These are phyloP conservation scores for Ambispora gerdemannii DNA, from an alignment of 192 early-diverging fungal species.

Conservation along the genomic window DNA sequence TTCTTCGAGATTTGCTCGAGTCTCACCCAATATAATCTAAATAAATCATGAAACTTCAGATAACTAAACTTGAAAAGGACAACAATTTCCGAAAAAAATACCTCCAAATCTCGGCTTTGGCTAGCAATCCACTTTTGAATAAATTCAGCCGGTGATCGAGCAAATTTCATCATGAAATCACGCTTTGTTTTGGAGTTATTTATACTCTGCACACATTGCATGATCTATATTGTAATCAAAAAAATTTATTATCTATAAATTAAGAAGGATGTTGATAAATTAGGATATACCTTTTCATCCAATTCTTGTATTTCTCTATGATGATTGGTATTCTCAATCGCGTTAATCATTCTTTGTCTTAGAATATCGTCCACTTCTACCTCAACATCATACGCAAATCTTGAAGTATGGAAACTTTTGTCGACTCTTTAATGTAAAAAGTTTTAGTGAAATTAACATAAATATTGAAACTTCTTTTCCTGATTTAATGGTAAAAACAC, in stretches of 20 bases:
- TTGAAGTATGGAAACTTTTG: conserved; percentile 68
- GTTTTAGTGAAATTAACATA: conserved; percentile 3
- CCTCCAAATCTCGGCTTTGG: conserved; percentile 91
- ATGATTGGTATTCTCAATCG: conserved; percentile 36
- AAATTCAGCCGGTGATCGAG: conserved; percentile 82
- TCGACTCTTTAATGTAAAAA: conserved; percentile 51
- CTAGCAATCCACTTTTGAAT: conserved; percentile 90
- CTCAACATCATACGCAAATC: conserved; percentile 87
- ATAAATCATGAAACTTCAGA: conserved; percentile 4
- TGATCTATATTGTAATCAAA: conserved; percentile 49
- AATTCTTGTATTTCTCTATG: conserved; percentile 44
- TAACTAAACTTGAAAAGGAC: neutral
- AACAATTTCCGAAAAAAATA: conserved; percentile 30
- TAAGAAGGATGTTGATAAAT: conserved; percentile 35
- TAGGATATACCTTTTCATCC: conserved; percentile 50
- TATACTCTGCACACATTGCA: conserved; percentile 76
- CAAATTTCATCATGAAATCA: conserved; percentile 88
- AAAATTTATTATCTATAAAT: neutral
- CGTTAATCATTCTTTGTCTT: conserved; percentile 53
- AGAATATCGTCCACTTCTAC: conserved; percentile 81
- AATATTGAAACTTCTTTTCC: too few relatives aligned
- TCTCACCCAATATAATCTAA: conserved; percentile 72
- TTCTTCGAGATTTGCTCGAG: conserved; percentile 71
- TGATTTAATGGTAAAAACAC: too few relatives aligned
- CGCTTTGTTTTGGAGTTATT: conserved; percentile 88